Evolutionary conservation across 768 basidiomycete species (phyloP).

Genomic region (Pulveroboletus sp.): DNA sequence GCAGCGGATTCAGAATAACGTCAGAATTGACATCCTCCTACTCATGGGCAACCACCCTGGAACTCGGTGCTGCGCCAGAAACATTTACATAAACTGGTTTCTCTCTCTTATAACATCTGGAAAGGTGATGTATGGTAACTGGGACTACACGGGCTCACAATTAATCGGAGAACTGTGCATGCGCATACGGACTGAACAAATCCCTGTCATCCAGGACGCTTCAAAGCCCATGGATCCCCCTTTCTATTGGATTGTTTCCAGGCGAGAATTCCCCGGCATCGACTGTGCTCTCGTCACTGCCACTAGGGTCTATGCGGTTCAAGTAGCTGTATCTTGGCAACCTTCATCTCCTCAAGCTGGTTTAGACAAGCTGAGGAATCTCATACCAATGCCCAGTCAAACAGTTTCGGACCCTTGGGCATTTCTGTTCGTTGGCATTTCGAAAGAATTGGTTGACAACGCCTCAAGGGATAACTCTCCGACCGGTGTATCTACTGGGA

Average conservation of each 20-base stretch:
- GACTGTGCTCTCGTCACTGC: too few species aligned
- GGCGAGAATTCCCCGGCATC: not conserved
- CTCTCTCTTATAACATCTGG: not conserved
- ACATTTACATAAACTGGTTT: not conserved
- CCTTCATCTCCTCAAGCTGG: not conserved
- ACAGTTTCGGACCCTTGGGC: not conserved
- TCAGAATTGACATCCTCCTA: not conserved
- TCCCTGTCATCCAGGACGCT: not conserved
- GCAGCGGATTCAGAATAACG: not conserved
- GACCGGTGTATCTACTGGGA: not conserved
- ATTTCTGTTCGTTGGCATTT: not conserved
- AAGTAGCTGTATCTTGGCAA: too few species aligned
- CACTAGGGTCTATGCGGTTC: too few species aligned
- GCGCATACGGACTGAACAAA: not conserved
- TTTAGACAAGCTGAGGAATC: not conserved
- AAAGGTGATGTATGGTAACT: not conserved
- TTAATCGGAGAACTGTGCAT: too few species aligned
- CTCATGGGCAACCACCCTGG: not conserved
- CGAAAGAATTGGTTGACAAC: not conserved
- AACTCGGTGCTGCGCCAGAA: too few species aligned
- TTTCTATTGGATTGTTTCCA: not conserved
- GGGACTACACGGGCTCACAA: too few species aligned
- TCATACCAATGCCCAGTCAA: not conserved
- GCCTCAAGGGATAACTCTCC: too few species aligned
- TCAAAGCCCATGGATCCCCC: not conserved